Conservation (phyloP, 257 asterid species). For the Paraleonurus japonicus region DNA sequence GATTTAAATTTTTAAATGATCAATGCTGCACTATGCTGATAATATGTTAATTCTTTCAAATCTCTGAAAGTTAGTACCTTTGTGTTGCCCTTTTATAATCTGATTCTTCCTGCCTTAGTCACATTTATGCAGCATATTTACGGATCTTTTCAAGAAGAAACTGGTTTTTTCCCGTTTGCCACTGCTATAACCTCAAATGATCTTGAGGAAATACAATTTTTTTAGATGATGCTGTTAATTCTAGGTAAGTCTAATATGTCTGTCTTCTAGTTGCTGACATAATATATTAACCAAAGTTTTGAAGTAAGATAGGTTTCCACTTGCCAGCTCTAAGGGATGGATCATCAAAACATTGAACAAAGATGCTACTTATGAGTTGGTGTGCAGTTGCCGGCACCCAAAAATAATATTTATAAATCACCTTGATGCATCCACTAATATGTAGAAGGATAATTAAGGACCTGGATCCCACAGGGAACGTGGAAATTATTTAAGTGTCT, state of each 20-base stretch:
- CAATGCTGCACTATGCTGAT: no score
- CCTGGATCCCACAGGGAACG: no score
- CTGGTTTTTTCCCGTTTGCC: slow-evolving; percentile 76
- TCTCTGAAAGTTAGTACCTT: slow-evolving; percentile 4
- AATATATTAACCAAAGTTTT: no score
- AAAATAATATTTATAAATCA: no score
- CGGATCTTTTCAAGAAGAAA: slow-evolving; percentile 80
- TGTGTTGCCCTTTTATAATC: not conserved
- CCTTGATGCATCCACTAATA: no score
- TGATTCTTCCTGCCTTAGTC: slow-evolving; percentile 11
- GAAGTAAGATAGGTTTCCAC: slow-evolving; percentile 6
- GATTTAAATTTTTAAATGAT: not conserved
- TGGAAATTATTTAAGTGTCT: no score
- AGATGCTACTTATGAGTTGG: slow-evolving; percentile 96
- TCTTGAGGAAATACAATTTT: slow-evolving; percentile 89
- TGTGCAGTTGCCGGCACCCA: no score
- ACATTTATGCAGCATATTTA: slow-evolving; percentile 71
- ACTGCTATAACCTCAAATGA: slow-evolving; percentile 79
- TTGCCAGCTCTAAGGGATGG: slow-evolving; percentile 82
- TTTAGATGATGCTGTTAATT: slow-evolving; percentile 84
- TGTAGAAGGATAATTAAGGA: no score
- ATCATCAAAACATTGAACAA: slow-evolving; percentile 86
- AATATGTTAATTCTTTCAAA: not conserved
- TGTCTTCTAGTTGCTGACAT: not conserved
- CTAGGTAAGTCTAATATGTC: slow-evolving; percentile 50